Percentiles rank a stretch among this genome's conserved stretches.
These are phyloP conservation scores for Aspergillus sergii DNA, from an alignment of 2,329 filamentous ascomycete species.

Conservation along the genomic window DNA sequence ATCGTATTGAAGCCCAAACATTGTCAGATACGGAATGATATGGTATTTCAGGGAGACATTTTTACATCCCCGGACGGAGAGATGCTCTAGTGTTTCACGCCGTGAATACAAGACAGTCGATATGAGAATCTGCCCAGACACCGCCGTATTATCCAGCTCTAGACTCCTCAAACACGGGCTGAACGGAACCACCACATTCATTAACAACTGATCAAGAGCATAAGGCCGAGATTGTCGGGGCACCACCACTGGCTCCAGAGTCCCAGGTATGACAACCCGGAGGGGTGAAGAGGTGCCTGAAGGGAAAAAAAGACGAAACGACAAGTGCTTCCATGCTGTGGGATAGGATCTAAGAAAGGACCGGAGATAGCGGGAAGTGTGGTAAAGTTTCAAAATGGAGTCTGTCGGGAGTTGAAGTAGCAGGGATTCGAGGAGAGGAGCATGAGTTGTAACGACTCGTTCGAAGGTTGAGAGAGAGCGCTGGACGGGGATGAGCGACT, in stretches of 20 bases:
- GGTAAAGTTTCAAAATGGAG: conserved; percentile 60
- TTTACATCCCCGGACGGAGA: conserved; percentile 65
- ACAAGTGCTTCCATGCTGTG: conserved; percentile 62
- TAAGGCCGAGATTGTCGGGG: conserved; percentile 59
- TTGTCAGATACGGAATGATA: conserved; percentile 60
- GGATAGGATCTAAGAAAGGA: conserved; percentile 59
- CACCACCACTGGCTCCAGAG: conserved; percentile 33
- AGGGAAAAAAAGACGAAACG: conserved; percentile 56
- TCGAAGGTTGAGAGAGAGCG: conserved; percentile 53
- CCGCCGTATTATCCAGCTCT: conserved; percentile 63
- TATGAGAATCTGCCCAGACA: conserved; percentile 60
- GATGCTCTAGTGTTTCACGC: conserved; percentile 58
- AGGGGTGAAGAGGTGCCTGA: conserved; percentile 37
- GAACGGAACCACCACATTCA: conserved; percentile 58
- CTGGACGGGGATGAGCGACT: conserved; percentile 26
- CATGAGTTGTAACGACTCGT: conserved; percentile 57
- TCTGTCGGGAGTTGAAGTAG: conserved; percentile 60
- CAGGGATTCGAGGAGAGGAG: conserved; percentile 61
- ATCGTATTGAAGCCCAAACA: conserved; percentile 49
- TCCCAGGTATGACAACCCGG: conserved; percentile 37
- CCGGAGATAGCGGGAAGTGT: conserved; percentile 59
- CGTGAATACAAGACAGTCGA: conserved; percentile 57
- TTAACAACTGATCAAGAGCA: conserved; percentile 60
- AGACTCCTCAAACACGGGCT: conserved; percentile 59
- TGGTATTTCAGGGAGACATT: conserved; percentile 68